Evolutionary conservation across 2,329 filamentous ascomycete species (phyloP).

Genomic region (Diplodia intermedia): DNA sequence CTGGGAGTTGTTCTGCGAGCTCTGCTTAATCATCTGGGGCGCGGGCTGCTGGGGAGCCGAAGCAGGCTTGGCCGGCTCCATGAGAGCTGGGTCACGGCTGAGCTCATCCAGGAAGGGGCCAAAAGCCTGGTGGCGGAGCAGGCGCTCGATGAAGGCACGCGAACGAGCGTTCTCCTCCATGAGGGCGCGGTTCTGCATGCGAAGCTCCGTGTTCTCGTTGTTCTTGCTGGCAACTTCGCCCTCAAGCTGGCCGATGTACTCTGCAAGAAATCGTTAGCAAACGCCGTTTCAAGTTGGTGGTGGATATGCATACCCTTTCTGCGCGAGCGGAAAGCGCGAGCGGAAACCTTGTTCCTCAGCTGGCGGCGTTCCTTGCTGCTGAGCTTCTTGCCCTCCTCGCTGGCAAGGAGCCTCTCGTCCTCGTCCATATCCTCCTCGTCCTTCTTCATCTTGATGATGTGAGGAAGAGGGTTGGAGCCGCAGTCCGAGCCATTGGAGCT

Average conservation of each 20-base stretch:
- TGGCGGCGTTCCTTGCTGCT: constrained; percentile 96
- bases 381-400: constrained; percentile 98
- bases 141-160: constrained; percentile 78
- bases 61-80: constrained; percentile 44
- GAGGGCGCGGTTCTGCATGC: constrained; percentile 79
- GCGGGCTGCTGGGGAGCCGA: constrained; percentile 50
- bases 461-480: constrained; percentile 60
- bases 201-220: constrained; percentile 81
- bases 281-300: not conserved
- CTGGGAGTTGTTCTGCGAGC: constrained; percentile 63
- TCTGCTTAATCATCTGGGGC: constrained; percentile 56
- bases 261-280: constrained; percentile 65
- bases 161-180: constrained; percentile 87
- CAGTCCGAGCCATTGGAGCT: constrained; percentile 60
- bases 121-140: constrained; percentile 62
- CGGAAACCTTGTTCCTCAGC: constrained; percentile 98
- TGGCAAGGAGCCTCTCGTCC: constrained; percentile 91
- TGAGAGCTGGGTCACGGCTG: constrained; percentile 45
- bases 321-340: constrained; percentile 94
- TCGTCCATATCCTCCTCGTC: constrained; percentile 99
- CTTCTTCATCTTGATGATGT: constrained; percentile 80
- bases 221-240: constrained; percentile 83
- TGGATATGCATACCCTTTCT: constrained; percentile 79
- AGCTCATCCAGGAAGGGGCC: constrained; percentile 55
- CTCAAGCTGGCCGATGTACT: constrained; percentile 97